Conservation (phyloP, 148 eudicot genomes). For the Cornus kousa region DNA sequence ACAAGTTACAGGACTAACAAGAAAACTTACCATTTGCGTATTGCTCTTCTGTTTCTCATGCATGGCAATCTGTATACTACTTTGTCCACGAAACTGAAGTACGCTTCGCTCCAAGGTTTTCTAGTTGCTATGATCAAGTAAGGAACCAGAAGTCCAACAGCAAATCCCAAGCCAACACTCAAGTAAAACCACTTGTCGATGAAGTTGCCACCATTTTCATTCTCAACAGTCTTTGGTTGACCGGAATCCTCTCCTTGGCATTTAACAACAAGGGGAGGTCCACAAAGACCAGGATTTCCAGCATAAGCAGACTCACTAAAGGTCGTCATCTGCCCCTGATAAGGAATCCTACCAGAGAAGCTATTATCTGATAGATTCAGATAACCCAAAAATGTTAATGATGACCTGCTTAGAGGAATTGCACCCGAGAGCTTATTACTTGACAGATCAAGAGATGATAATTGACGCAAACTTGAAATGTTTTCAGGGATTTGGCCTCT, state of each 20-base stretch:
- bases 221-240: too few species aligned
- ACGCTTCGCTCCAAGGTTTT: too few species aligned
- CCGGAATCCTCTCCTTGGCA: conserved; percentile 7
- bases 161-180: too few species aligned
- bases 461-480: conserved; percentile 23
- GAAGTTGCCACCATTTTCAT: too few species aligned
- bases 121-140: too few species aligned
- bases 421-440: conserved; percentile 38
- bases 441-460: conserved; percentile 46
- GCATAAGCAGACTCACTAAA: conserved; percentile 25
- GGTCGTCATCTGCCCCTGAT: conserved; percentile 35
- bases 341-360: conserved; percentile 47
- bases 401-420: conserved; percentile 45
- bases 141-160: too few species aligned
- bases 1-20: too few species aligned
- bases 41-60: too few species aligned
- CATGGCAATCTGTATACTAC: too few species aligned
- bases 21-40: too few species aligned
- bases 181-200: too few species aligned
- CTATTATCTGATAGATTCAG: conserved; percentile 44
- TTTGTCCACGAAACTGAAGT: too few species aligned
- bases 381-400: conserved; percentile 28
- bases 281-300: conserved; percentile 50
- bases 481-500: conserved; percentile 38
- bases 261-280: conserved; percentile 29